These are phyloP conservation scores for Hirsutella rhossiliensis DNA, from an alignment of 2,329 filamentous ascomycete genomes.

Conservation along the genomic window DNA sequence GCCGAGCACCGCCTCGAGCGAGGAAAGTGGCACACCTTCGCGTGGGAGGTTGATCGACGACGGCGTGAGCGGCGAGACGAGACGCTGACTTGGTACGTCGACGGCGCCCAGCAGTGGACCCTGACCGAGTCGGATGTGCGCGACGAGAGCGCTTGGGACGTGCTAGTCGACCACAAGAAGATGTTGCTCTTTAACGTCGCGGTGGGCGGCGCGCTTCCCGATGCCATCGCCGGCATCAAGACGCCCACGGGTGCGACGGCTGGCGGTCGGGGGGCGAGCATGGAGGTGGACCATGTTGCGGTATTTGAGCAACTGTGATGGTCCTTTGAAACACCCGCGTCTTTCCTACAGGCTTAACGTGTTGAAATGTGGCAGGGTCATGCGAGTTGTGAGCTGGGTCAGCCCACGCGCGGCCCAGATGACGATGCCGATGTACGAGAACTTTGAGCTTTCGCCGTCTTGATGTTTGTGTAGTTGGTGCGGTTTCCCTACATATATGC, in stretches of 20 bases:
- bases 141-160: constrained; percentile 15
- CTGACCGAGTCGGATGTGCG: constrained; percentile 15
- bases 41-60: constrained; percentile 20
- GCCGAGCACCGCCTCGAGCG: constrained; percentile 9
- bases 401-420: no score
- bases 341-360: no score
- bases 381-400: no score
- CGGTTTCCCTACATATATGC: no score
- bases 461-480: no score
- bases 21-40: constrained; percentile 20
- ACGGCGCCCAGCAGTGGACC: constrained; percentile 15
- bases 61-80: constrained; percentile 9
- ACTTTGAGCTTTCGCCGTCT: no score
- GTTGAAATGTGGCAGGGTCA: not conserved
- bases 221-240: constrained; percentile 16
- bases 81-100: constrained; percentile 21
- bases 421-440: no score
- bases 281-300: constrained; percentile 29
- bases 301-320: constrained; percentile 11
- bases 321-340: no score
- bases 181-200: constrained; percentile 28
- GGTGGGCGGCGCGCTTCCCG: constrained; percentile 24
- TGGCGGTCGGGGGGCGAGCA: constrained; percentile 17
- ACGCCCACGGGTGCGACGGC: constrained; percentile 21
- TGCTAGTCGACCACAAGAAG: constrained; percentile 16